Percentiles rank a stretch among this genome's conserved stretches.
Conservation (phyloP, 2,329 filamentous ascomycete species). For the Penicillium sp. region DNA sequence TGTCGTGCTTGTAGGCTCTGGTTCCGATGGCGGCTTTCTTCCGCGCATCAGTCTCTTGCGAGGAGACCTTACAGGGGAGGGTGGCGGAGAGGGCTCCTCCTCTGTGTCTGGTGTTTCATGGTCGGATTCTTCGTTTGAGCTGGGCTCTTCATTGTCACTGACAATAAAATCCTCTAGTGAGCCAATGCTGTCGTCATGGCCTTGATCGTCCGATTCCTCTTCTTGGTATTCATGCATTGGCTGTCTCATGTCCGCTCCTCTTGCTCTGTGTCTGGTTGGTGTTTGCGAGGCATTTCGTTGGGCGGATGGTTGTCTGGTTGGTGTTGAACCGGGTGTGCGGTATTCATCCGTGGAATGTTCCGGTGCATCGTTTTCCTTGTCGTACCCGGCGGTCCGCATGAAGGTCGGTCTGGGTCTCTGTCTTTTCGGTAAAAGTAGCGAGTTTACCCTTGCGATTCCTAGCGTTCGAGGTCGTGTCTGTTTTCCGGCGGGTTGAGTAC, state of each 20-base stretch:
- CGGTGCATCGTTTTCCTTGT: constrained; percentile 38
- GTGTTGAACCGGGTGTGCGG: constrained; percentile 17
- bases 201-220: constrained; percentile 26
- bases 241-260: constrained; percentile 16
- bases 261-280: constrained; percentile 11
- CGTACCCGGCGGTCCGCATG: constrained; percentile 35
- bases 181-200: constrained; percentile 37
- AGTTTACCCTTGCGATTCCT: constrained; percentile 36
- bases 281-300: constrained; percentile 16
- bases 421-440: constrained; percentile 33
- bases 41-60: constrained; percentile 39
- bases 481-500: constrained; percentile 15
- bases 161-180: constrained; percentile 46
- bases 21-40: constrained; percentile 27
- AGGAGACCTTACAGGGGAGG: constrained; percentile 23
- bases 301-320: constrained; percentile 22
- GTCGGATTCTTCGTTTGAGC: constrained; percentile 36
- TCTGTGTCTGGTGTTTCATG: constrained; percentile 33
- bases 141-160: constrained; percentile 42
- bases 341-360: constrained; percentile 23
- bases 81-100: constrained; percentile 20
- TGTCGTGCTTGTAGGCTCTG: constrained; percentile 12
- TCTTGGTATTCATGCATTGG: constrained; percentile 19
- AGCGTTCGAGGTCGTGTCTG: constrained; percentile 30
- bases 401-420: constrained; percentile 24